Evolutionary conservation across 129 eudicot genomes (phyloP), one percentile per base, ranked within the genome.

Genomic region (Tagetes patula): DNA sequence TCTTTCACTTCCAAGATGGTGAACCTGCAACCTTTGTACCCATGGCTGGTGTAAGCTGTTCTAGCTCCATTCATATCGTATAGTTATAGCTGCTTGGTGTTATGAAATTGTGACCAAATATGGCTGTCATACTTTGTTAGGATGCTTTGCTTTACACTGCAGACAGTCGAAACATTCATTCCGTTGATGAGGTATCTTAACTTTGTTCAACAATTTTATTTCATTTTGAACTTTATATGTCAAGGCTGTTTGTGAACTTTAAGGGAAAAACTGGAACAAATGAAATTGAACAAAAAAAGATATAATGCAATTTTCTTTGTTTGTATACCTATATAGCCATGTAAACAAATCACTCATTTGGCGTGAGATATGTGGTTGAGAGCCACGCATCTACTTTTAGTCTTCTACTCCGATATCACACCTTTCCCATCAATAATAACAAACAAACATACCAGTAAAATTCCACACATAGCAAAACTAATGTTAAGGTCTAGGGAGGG

Each of bases 1-100:
- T 88, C 40, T 95, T 95, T 85, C 96, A 88, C 83, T 95, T 95
- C 82, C 93, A 90, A 77, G 91, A 88, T 58, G 96, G 96, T 38
- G 87, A 90, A 71, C 99, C 96, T 40, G 50, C 89, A 52, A 85
- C 85, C 12, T 63, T 86, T 69, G 59, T 75, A 72, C 96, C 99
- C 38, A 80, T 88, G 91, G 85, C 94, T 74, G 99, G 99, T 64
- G 98, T 93, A 84, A 87, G 96, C 77, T 46, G 30, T 64, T 32
- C 47, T 7, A 34, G 31, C 14, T n/a, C 46, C 54, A 8, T 58
- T 34, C 67, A 66, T 58, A 73, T 31, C 13, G 5, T 69, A 14
- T 34, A 69, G 34, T n/a, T 20, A 69, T 7, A 49, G 11, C 14
- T 37, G 48, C 45, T 52, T 50, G 37, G 37, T 52, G 8, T 33